Conservation (phyloP, 2,329 filamentous ascomycete species). For the Ophiocordyceps camponoti-leonardi region DNA sequence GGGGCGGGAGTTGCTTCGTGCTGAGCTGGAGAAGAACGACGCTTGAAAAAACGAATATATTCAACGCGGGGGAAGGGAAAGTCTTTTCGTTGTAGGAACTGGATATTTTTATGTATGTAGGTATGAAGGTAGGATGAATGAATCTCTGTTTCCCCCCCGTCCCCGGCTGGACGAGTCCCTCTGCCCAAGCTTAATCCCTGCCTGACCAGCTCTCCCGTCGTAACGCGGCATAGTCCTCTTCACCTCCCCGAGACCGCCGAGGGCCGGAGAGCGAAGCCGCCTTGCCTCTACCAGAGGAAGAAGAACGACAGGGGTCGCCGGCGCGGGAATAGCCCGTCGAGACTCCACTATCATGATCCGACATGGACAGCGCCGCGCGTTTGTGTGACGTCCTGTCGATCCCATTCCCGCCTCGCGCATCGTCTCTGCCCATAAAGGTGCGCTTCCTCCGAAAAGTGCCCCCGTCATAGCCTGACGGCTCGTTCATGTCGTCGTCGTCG, state of each 20-base stretch:
- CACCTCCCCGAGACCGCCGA: slow-evolving; percentile 1
- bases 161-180: no score
- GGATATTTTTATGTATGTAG: no score
- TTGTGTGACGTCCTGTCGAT: slow-evolving; percentile 7
- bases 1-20: slow-evolving; percentile 21
- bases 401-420: slow-evolving; percentile 1
- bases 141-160: no score
- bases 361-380: slow-evolving; percentile 8
- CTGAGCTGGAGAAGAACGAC: neutral
- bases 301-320: slow-evolving; percentile 5
- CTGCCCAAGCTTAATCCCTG: no score
- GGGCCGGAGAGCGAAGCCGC: neutral
- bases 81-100: no score
- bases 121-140: no score
- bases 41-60: neutral
- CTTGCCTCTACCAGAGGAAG: slow-evolving; percentile 1
- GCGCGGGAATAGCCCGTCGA: slow-evolving; percentile 2
- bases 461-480: slow-evolving; percentile 1
- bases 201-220: slow-evolving; percentile 2
- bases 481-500: neutral
- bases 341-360: slow-evolving; percentile 5
- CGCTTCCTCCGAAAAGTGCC: slow-evolving; percentile 7
- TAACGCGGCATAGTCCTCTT: neutral
- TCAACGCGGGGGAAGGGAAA: no score
- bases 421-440: slow-evolving; percentile 4